Base-by-base conservation (phyloP, 2,329 filamentous ascomycete species). In the Paraphaeosphaeria sporulosa region DNA sequence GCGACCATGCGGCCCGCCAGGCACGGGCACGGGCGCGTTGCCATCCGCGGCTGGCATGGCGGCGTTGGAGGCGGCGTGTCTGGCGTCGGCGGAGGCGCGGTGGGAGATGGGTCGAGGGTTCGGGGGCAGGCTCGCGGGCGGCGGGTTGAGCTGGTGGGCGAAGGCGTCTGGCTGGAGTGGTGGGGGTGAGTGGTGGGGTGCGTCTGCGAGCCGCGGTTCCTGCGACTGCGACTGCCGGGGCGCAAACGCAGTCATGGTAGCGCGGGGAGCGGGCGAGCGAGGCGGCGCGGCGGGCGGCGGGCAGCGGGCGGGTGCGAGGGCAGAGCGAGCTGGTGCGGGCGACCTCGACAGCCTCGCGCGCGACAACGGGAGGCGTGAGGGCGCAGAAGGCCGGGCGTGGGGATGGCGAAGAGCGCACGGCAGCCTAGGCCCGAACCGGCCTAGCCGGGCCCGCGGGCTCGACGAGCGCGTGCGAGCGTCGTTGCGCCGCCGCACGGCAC, bases 21-120 rank as follows among this genome's bases (percentile, higher is more conserved):
- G 77, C 32, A 79, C 76, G 5, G 77, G 65, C 71, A 79, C 66
- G 59, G 76, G 72, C 50, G 66, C 74, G 61, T 74, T 72, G 55
- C 72, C 71, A 66, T 76, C 75, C 30, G 72, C 67, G 67, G 67
- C 73, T 19, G 74, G 63, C 73, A 76, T 77, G 64, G 52, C 68
- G 69, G 69, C 70, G 70, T 70, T 68, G 36, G 70, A 64, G 17
- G 64, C 58, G 21, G 64, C 63, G 43, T 69, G 68, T 57, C 74
- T 68, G 63, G 75, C 71, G 58, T 77, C 71, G 65, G 64, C 62
- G 44, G 73, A 76, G 48, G 71, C 59, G 36, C 71, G 68, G 56
- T 71, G 73, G 46, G 66, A 52, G 52, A 71, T 62, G 32, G 68
- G 67, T 34, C 70, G 70, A 40, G 66, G 61, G 51, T 63, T 68